Conservation (phyloP, 768 basidiomycete genomes). For the Serendipita sp. region DNA sequence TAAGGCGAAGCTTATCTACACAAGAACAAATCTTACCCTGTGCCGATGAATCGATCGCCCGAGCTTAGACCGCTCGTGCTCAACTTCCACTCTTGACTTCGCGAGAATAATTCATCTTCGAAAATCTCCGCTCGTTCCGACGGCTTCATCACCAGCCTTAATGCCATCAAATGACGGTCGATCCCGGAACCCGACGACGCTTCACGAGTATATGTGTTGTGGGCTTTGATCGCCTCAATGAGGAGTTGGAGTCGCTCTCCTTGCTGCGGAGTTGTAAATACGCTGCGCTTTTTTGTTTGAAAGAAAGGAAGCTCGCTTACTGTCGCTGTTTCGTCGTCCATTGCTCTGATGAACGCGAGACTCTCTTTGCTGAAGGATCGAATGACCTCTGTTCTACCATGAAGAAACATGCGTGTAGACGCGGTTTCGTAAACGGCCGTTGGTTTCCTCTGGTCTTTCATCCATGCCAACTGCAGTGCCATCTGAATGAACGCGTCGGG, state of each 20-base stretch:
- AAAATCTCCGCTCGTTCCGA: conserved; percentile 51
- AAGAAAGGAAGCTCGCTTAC: conserved; percentile 23
- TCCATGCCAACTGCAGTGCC: conserved; percentile 85
- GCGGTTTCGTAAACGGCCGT: conserved; percentile 91
- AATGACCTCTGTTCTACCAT: conserved; percentile 83
- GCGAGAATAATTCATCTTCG: conserved; percentile 58
- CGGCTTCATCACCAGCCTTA: conserved; percentile 46
- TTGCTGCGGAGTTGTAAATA: conserved; percentile 17
- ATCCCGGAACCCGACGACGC: conserved; percentile 72
- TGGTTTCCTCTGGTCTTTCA: conserved; percentile 54
- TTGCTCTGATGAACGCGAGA: conserved; percentile 59
- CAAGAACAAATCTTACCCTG: conserved; percentile 37
- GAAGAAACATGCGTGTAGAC: conserved; percentile 70
- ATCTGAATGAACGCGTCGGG: conserved; percentile 87
- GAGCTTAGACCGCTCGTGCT: conserved; percentile 83
- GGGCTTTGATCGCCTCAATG: conserved; percentile 50
- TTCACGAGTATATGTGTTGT: conserved; percentile 55
- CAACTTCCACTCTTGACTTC: conserved; percentile 71
- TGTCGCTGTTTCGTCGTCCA: conserved; percentile 39
- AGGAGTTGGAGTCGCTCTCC: conserved; percentile 34
- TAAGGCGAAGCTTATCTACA: not conserved
- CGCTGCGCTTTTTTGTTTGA: not conserved
- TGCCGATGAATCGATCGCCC: conserved; percentile 74
- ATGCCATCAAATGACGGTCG: conserved; percentile 82
- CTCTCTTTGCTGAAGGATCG: conserved; percentile 60